Base-by-base conservation (phyloP, 495 filamentous ascomycete species). In the Halenospora varia region DNA sequence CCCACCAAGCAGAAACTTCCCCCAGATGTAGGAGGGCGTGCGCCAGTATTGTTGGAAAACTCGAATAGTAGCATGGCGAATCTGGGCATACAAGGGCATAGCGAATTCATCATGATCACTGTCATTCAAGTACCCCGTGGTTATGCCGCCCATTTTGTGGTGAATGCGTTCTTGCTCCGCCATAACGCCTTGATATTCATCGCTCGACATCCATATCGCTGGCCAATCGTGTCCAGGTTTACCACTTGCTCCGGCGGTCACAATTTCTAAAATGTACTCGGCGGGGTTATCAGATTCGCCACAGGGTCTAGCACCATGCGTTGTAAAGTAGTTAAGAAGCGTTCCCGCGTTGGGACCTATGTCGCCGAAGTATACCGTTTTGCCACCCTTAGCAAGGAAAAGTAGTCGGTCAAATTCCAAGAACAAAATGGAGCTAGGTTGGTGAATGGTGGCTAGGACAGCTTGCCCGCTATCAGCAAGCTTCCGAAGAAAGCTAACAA, bases 391-490 rank as follows among this genome's bases (percentile, higher is more conserved):
- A 4, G 83, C 83, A n/a, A 90, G 72, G 64, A 91, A 86, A 1
- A 90, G 71, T 3, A 97, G 77, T 10, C 88, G 82, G 66, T 97
- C 92, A 65, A 97, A 97, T 54, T 88, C 82, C 67, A 94, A 85
- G 76, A 97, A 94, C 42, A 97, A 77, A 73, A 93, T 88, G 40
- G 90, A 89, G 0, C 88, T 92, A 2, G 91, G 91, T 64, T 97
- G 93, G 70, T 97, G 93, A 59, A 97, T 96, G 4, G 91, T 96
- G 69, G 89, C 93, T 13, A 96, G 80, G 69, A 96, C 86, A 25
- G 91, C 89, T 68, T 95, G 90, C 10, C 91, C 91, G 62, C 81
- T 85, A 69, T 89, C 85, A 48, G 90, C 87, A 25, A 96, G 76
- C 67, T 92, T 93, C 57, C 88, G 81, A 44, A 96, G 79, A 19